These are phyloP conservation scores for Thelephora aurantiotincta DNA, from an alignment of 768 basidiomycete species.

Conservation along the genomic window DNA sequence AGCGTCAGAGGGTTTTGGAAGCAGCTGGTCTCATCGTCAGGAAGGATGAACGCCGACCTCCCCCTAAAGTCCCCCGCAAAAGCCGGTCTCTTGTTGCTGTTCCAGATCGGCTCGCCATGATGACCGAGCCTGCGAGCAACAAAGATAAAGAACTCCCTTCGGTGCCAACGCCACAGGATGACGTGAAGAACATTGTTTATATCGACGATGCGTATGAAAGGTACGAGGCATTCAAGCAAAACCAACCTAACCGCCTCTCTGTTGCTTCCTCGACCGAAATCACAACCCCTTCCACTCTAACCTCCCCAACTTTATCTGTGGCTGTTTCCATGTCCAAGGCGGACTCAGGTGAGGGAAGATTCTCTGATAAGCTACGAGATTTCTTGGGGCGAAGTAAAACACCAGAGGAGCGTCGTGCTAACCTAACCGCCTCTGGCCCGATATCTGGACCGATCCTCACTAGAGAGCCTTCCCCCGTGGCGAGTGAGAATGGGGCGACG, in stretches of 20 bases:
- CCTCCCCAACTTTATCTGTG: slow-evolving; percentile 18
- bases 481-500: slow-evolving; percentile 37
- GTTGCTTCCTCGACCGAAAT: slow-evolving; percentile 41
- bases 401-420: slow-evolving; percentile 29
- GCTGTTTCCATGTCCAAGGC: not conserved
- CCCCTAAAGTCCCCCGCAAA: slow-evolving; percentile 19
- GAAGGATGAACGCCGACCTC: slow-evolving; percentile 37
- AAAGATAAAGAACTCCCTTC: slow-evolving; percentile 39
- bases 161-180: slow-evolving; percentile 22
- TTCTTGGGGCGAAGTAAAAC: slow-evolving; percentile 53
- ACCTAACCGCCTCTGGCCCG: slow-evolving; percentile 56
- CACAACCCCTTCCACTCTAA: slow-evolving; percentile 13
- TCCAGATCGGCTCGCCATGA: slow-evolving; percentile 19
- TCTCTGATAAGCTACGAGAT: slow-evolving; percentile 18
- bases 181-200: slow-evolving; percentile 8
- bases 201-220: slow-evolving; percentile 78
- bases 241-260: slow-evolving; percentile 32
- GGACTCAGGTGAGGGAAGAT: not conserved
- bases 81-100: slow-evolving; percentile 40
- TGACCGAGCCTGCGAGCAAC: slow-evolving; percentile 15
- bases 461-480: slow-evolving; percentile 18
- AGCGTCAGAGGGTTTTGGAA: slow-evolving; percentile 72
- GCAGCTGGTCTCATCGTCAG: slow-evolving; percentile 79
- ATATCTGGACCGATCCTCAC: slow-evolving; percentile 38
- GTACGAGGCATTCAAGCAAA: slow-evolving; percentile 70